These are phyloP conservation scores for Eucalyptus tenuipes DNA, from an alignment of 345 rosid species.

Conservation along the genomic window DNA sequence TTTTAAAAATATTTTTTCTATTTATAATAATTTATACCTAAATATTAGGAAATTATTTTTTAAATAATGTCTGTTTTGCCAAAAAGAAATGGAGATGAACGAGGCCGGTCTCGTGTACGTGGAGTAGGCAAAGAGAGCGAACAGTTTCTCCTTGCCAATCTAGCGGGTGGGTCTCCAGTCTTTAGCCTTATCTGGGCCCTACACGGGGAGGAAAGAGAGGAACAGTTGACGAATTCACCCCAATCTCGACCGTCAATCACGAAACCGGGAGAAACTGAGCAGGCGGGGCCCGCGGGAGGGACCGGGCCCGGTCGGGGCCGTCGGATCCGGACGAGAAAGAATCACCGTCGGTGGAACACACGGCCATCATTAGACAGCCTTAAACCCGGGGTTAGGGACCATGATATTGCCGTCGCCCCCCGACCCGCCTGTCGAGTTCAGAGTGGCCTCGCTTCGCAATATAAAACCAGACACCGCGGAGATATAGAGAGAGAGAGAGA, in stretches of 20 bases:
- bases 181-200: background rate
- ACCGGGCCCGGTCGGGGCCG: background rate
- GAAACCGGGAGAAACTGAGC: background rate
- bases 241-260: background rate
- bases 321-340: background rate
- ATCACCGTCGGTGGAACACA: background rate
- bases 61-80: background rate
- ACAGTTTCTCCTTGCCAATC: background rate
- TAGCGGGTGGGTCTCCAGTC: background rate
- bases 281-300: background rate
- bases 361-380: background rate
- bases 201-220: background rate
- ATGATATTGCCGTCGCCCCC: background rate
- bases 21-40: background rate
- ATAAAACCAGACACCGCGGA: background rate
- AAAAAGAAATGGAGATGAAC: no score
- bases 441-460: background rate
- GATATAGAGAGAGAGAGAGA: background rate
- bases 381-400: background rate
- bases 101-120: background rate
- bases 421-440: background rate
- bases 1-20: background rate
- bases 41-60: background rate
- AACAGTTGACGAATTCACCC: background rate
- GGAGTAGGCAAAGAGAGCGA: background rate